phyloP scores from a whole-genome alignment of 208 protist genomes.

The Leishmania amazonensis region DNA sequence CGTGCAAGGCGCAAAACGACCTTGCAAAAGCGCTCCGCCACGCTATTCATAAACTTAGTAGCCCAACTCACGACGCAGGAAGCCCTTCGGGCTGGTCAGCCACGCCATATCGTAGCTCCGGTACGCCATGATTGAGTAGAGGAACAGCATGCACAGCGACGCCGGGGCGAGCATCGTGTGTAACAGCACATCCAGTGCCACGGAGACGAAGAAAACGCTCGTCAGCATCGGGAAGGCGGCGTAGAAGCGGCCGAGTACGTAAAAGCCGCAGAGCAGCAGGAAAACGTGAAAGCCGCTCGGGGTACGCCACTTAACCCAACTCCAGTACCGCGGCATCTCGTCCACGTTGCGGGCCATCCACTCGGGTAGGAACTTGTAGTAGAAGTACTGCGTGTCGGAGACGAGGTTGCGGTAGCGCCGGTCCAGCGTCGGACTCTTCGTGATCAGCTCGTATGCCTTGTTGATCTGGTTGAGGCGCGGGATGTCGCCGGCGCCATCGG shows the following conservation, averaged over 20 bases:
- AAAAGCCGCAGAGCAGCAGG: slow-evolving; percentile 60
- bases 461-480: slow-evolving; percentile 85
- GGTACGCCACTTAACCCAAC: slow-evolving; percentile 85
- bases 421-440: slow-evolving; percentile 88
- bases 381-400: slow-evolving; percentile 85
- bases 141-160: slow-evolving; percentile 80
- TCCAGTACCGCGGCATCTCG: slow-evolving; percentile 93
- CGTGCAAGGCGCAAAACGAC: neutral
- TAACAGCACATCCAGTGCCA: slow-evolving; percentile 71
- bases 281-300: slow-evolving; percentile 72
- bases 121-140: slow-evolving; percentile 83
- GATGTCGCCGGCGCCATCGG: slow-evolving; percentile 77
- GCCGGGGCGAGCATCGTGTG: slow-evolving; percentile 90
- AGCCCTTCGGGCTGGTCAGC: slow-evolving; percentile 89
- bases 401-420: slow-evolving; percentile 87
- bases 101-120: slow-evolving; percentile 88
- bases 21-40: neutral
- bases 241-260: slow-evolving; percentile 82
- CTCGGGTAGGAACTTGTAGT: slow-evolving; percentile 88
- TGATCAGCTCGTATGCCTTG: slow-evolving; percentile 90
- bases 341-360: slow-evolving; percentile 93
- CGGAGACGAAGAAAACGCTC: slow-evolving; percentile 59
- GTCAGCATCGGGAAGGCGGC: slow-evolving; percentile 71
- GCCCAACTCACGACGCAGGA: slow-evolving; percentile 78
- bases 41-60: slow-evolving; percentile 48